A percentile compares a stretch with the other conserved stretches of the same genome.
These are phyloP conservation scores for Rubus parviflorus DNA, from an alignment of 306 rosid genomes.

Conservation along the genomic window DNA sequence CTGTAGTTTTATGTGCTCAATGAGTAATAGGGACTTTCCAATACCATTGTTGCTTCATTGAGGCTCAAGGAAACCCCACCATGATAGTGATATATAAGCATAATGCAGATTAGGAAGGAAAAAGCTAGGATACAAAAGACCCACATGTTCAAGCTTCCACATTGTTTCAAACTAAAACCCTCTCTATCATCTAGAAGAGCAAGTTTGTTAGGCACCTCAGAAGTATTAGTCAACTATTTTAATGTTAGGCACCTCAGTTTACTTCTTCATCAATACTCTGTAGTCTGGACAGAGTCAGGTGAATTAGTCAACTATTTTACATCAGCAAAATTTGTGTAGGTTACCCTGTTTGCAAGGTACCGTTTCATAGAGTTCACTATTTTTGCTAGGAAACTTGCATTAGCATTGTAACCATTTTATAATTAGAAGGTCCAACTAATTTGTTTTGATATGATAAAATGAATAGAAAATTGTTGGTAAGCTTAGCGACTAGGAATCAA, in stretches of 20 bases:
- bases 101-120: background rate
- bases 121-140: background rate
- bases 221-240: background rate
- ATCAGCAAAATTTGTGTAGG: background rate
- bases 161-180: background rate
- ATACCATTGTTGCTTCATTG: background rate
- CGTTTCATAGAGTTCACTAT: background rate
- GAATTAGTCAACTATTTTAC: background rate
- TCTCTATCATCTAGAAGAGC: background rate
- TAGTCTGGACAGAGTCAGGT: background rate
- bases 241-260: background rate
- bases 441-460: background rate
- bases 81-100: background rate
- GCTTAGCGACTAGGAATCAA: background rate
- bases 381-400: background rate
- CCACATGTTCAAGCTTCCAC: constrained; percentile 4
- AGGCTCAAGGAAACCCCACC: background rate
- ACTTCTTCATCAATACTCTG: background rate
- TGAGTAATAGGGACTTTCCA: background rate
- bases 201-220: background rate
- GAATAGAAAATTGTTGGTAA: background rate
- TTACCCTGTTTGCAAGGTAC: background rate
- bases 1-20: background rate
- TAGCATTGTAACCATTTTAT: background rate
- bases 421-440: background rate